These are phyloP conservation scores for Trichophyton benhamiae DNA, from an alignment of 2,329 filamentous ascomycete genomes.

Conservation along the genomic window DNA sequence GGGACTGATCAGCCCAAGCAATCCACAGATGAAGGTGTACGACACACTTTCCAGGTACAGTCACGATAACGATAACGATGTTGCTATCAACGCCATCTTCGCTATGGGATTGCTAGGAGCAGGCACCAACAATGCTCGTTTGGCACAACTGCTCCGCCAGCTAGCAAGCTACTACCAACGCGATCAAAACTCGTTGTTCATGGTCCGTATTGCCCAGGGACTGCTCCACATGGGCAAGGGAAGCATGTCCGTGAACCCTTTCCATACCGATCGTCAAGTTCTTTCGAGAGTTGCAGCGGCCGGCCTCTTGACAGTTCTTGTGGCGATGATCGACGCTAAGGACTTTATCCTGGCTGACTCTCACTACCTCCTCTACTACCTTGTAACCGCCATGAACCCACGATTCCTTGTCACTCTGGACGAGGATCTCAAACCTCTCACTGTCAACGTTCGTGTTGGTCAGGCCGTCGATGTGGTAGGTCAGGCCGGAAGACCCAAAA, in stretches of 20 bases:
- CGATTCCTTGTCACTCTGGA: slow-evolving; percentile 93
- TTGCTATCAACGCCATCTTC: slow-evolving; percentile 96
- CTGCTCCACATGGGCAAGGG: slow-evolving; percentile 98
- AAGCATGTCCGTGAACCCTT: slow-evolving; percentile 89
- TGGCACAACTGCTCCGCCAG: slow-evolving; percentile 88
- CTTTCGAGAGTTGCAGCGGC: slow-evolving; percentile 83
- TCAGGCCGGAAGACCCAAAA: slow-evolving; percentile 93
- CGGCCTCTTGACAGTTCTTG: slow-evolving; percentile 75
- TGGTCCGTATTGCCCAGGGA: slow-evolving; percentile 97
- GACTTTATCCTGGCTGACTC: slow-evolving; percentile 59
- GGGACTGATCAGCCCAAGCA: slow-evolving; percentile 92
- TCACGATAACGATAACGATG: slow-evolving; percentile 97
- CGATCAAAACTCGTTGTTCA: slow-evolving; percentile 91
- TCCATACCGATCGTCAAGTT: slow-evolving; percentile 96
- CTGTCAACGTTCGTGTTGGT: slow-evolving; percentile 91
- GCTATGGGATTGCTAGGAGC: slow-evolving; percentile 96
- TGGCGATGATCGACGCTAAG: slow-evolving; percentile 92
- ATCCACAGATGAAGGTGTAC: slow-evolving; percentile 99
- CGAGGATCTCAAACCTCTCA: slow-evolving; percentile 83
- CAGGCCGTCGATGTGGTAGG: slow-evolving; percentile 97
- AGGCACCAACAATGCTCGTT: slow-evolving; percentile 92
- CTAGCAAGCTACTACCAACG: slow-evolving; percentile 96
- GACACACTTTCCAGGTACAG: slow-evolving; percentile 95
- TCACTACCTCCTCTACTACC: slow-evolving; percentile 95
- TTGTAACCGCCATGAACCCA: slow-evolving; percentile 93